Evolutionary conservation across 176 grass and related monocot species (phyloP), one percentile per base, ranked within the genome.

Genomic region (Phragmites australis): DNA sequence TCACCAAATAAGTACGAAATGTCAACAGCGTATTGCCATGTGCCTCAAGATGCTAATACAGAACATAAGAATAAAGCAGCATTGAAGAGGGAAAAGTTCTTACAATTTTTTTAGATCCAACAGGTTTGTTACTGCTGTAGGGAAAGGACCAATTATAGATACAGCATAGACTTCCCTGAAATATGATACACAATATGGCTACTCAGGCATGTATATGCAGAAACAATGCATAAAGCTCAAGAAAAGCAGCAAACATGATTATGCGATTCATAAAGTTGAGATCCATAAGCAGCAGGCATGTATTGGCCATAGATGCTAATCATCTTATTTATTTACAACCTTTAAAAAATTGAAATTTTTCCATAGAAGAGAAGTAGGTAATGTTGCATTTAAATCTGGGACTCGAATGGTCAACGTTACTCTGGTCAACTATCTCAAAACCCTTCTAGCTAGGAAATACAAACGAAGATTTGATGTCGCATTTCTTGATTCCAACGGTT

Each of bases 81-180:
- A 39, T 47, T 16, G 34, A 41, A 18, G 77, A 84, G 53, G 43
- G 44, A 78, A 85, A 41, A 46, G 60, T 63, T 80, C 92, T 99
- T 88, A 93, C 97, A 99, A 76, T 89, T 67, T 99, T 78, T 69
- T 99, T 55, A 99, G 81, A 88, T 99, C 97, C 84, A 99, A 76
- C 49, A 99, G 88, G 70, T 99, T 99, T 41, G 97, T 99, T 59
- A 99, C 97, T 79, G 96, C 96, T 72, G 93, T 90, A 39, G 96
- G 96, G 65, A 99, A 96, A 64, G 88, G 90, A 41, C 97, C 97
- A 78, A 99, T 93, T 68, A 99, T 99, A 62, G 97, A 99, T 52
- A 96, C 93, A 44, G 90, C 97, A 74, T 99, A 99, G 26, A 99
- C 97, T 88, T 99, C 97, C 83, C 97, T 99, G 92, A 88, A 96